Evolutionary conservation across 2,329 filamentous ascomycete species (phyloP).

Genomic region (Colletotrichum sp.): DNA sequence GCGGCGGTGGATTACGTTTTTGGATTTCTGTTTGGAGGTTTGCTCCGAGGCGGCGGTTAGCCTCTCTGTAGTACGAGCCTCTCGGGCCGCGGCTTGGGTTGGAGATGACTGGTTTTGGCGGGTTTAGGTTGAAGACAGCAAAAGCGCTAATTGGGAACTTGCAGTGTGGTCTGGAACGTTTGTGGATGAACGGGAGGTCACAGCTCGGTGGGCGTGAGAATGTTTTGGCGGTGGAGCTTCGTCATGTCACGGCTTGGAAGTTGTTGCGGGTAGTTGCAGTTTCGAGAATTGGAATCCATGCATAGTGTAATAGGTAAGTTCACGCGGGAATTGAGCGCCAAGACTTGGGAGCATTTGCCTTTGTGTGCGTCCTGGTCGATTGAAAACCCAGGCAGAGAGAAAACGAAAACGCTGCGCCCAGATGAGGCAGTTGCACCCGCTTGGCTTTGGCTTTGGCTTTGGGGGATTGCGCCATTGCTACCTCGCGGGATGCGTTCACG

Average conservation of each 20-base stretch:
- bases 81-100: neutral
- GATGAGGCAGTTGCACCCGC: neutral
- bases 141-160: neutral
- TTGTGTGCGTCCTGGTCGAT: too few relatives aligned
- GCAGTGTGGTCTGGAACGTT: neutral
- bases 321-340: neutral
- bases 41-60: neutral
- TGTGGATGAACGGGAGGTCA: neutral
- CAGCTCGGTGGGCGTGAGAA: neutral
- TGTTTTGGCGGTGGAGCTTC: neutral
- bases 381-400: neutral
- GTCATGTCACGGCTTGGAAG: neutral
- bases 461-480: neutral
- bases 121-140: neutral
- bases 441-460: neutral
- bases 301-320: neutral
- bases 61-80: neutral
- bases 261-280: neutral
- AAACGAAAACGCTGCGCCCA: neutral
- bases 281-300: neutral
- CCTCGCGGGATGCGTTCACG: neutral
- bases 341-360: neutral
- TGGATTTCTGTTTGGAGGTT: neutral
- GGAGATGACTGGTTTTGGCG: too few relatives aligned
- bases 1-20: neutral